Evolutionary conservation across 371 early-diverging fungal genomes (phyloP).

Genomic region (Mucor plumbeus): DNA sequence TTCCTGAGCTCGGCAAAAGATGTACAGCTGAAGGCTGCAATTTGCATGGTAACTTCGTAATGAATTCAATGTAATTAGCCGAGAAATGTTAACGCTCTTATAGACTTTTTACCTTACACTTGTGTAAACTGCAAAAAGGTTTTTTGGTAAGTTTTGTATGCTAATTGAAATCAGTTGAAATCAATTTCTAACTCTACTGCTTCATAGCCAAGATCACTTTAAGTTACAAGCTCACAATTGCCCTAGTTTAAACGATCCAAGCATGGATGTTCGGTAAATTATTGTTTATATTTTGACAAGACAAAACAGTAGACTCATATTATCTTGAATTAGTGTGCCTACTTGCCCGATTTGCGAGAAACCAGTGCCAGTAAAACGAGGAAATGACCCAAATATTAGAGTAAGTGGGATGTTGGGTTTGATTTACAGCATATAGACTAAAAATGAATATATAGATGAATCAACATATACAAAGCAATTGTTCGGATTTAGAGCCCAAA

Average conservation of each 20-base stretch:
- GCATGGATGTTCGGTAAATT: slow-evolving; percentile 50
- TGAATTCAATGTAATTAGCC: background rate
- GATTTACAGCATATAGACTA: background rate
- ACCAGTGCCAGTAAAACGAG: slow-evolving; percentile 68
- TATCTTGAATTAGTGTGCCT: slow-evolving; percentile 48
- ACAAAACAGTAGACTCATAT: background rate
- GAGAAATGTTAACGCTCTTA: background rate
- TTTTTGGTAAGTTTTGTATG: slow-evolving; percentile 50
- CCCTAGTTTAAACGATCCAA: slow-evolving; percentile 50
- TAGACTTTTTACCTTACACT: slow-evolving; percentile 66
- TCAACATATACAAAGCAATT: slow-evolving; percentile 66
- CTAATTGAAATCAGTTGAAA: too few relatives aligned
- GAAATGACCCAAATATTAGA: slow-evolving; percentile 67
- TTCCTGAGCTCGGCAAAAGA: slow-evolving; percentile 61
- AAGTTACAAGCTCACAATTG: slow-evolving; percentile 63
- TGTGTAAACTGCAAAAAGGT: slow-evolving; percentile 62
- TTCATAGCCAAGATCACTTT: slow-evolving; percentile 63
- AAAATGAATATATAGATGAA: slow-evolving; percentile 47
- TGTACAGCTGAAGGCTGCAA: slow-evolving; percentile 55
- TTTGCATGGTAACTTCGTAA: slow-evolving; percentile 39
- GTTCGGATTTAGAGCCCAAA: slow-evolving; percentile 50
- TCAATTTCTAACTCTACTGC: too few relatives aligned
- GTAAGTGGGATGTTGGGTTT: slow-evolving; percentile 23
- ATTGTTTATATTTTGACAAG: background rate
- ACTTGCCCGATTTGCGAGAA: slow-evolving; percentile 67